Conservation (phyloP, 2,329 filamentous ascomycete genomes). For the Leptographium galeiforme region DNA sequence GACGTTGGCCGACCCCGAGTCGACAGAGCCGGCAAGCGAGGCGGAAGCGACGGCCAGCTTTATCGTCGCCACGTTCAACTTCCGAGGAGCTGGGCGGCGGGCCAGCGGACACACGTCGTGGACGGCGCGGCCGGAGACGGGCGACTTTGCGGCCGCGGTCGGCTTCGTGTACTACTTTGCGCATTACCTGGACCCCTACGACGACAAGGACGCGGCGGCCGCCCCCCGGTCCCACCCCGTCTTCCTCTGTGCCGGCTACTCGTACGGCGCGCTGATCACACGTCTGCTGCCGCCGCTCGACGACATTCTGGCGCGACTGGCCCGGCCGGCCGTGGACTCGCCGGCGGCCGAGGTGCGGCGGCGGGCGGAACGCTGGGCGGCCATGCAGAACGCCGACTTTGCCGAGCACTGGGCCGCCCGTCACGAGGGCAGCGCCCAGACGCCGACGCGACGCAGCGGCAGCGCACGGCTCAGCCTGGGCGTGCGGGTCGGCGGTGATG, state of each 20-base stretch:
- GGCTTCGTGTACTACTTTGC: slow-evolving; percentile 69
- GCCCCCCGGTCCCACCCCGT: slow-evolving; percentile 12
- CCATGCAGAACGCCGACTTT: slow-evolving; percentile 41
- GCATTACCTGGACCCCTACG: slow-evolving; percentile 37
- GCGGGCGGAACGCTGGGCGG: slow-evolving; percentile 54
- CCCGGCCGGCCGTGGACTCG: slow-evolving; percentile 35
- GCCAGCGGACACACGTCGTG: slow-evolving; percentile 61
- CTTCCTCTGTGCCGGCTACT: slow-evolving; percentile 61
- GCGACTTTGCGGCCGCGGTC: slow-evolving; percentile 72
- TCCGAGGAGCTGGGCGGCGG: slow-evolving; percentile 44
- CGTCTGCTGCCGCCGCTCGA: slow-evolving; percentile 53
- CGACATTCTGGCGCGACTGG: slow-evolving; percentile 47
- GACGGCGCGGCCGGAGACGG: slow-evolving; percentile 67
- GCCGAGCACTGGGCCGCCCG: slow-evolving; percentile 18
- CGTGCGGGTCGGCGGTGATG: slow-evolving; percentile 36
- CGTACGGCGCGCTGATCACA: slow-evolving; percentile 77
- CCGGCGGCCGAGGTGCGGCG: slow-evolving; percentile 55
- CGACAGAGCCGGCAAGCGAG: background rate
- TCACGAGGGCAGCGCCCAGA: no score
- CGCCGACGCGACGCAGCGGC: slow-evolving; percentile 1
- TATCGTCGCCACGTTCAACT: slow-evolving; percentile 81
- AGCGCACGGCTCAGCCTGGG: slow-evolving; percentile 17
- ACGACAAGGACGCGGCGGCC: background rate
- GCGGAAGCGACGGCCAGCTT: slow-evolving; percentile 38
- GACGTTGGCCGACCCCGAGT: slow-evolving; percentile 41